Evolutionary conservation across 257 asterid species (phyloP).

Genomic region (Agastache rugosa): DNA sequence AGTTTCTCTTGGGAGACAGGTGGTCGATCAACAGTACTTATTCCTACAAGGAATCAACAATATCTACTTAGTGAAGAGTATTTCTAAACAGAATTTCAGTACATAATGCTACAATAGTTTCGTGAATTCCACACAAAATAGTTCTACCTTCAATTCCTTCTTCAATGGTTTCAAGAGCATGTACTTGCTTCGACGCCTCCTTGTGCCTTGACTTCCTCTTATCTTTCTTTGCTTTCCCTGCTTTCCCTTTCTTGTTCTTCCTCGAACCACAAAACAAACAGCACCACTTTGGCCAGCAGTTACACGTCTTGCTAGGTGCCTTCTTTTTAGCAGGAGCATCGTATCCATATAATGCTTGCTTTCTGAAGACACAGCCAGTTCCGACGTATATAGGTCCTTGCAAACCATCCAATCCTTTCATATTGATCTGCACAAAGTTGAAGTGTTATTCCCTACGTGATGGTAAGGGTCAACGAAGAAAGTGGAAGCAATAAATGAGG

Average conservation of each 20-base stretch:
- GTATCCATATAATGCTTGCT: conserved; percentile 85
- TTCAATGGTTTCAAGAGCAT: conserved; percentile 93
- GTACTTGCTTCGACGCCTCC: conserved; percentile 89
- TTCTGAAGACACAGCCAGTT: conserved; percentile 89
- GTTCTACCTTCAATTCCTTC: conserved; percentile 71
- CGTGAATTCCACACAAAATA: not conserved
- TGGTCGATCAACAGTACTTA: conserved; percentile 38
- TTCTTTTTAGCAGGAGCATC: conserved; percentile 85
- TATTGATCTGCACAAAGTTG: conserved; percentile 67
- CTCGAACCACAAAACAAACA: conserved; percentile 67
- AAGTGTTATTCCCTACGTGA: conserved; percentile 33
- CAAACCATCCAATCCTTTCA: conserved; percentile 96
- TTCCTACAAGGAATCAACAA: conserved; percentile 48
- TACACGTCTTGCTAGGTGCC: conserved; percentile 83
- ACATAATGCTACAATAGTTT: not conserved
- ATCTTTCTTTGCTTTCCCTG: conserved; percentile 63
- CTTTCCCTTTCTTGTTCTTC: conserved; percentile 61
- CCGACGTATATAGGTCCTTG: conserved; percentile 98
- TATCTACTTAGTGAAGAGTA: not conserved
- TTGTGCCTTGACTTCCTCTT: conserved; percentile 67
- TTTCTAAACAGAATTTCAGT: not conserved
- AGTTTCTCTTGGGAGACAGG: conserved; percentile 66
- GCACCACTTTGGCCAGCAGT: conserved; percentile 92
- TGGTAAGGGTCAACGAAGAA: not conserved
- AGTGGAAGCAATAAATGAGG: conserved; percentile 4